These are phyloP conservation scores for Mesostigma viride DNA, from an alignment of 139 green algal species.

Conservation along the genomic window DNA sequence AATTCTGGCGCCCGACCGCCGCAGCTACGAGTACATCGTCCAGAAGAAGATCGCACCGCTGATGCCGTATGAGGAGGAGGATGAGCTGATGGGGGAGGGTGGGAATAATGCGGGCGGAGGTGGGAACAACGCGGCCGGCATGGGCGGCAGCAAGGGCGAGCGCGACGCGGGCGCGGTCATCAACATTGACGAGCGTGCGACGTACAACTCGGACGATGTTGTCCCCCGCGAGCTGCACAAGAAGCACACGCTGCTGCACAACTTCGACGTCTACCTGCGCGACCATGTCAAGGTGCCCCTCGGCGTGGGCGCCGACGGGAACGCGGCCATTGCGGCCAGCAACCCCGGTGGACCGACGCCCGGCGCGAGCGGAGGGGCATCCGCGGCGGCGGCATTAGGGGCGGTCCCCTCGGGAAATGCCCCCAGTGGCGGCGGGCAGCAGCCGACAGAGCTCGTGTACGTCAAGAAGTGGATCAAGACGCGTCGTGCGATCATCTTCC, in stretches of 20 bases:
- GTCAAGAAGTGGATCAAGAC: not conserved
- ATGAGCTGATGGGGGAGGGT: too few species aligned
- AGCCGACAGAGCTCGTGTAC: not conserved
- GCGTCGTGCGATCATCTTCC: not conserved
- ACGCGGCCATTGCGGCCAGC: not conserved
- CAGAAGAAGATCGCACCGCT: too few species aligned
- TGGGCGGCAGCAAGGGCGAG: too few species aligned
- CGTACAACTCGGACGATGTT: not conserved
- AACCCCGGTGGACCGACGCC: too few species aligned
- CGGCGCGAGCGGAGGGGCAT: not conserved
- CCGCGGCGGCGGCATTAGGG: too few species aligned
- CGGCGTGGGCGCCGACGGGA: not conserved
- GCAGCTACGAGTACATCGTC: constrained; percentile 8
- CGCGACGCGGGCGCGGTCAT: too few species aligned
- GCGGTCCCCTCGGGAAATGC: too few species aligned
- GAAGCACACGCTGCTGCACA: not conserved
- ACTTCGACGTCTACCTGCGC: not conserved
- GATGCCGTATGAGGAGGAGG: too few species aligned
- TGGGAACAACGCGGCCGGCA: too few species aligned
- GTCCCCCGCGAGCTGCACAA: not conserved
- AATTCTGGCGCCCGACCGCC: not conserved
- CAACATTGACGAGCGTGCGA: not conserved
- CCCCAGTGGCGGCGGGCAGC: too few species aligned
- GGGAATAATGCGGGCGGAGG: too few species aligned
- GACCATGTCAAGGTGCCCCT: not conserved